phyloP scores from a whole-genome alignment of 2,329 filamentous ascomycete genomes.

The Penicillium sp. region DNA sequence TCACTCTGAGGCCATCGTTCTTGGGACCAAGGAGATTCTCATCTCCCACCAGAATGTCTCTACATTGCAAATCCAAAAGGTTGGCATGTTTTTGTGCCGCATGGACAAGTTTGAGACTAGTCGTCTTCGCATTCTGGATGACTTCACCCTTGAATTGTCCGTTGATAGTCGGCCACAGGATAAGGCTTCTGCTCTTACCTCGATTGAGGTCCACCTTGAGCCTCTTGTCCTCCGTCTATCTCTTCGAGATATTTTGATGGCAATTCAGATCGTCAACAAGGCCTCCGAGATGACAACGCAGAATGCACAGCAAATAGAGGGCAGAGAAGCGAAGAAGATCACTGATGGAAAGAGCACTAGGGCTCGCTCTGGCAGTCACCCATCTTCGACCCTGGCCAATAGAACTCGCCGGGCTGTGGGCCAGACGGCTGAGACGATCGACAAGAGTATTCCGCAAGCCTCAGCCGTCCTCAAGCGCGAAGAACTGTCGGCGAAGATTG shows the following conservation, averaged over 20 bases:
- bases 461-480: constrained; percentile 62
- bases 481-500: constrained; percentile 76
- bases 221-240: constrained; percentile 87
- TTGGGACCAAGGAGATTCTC: constrained; percentile 88
- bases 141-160: constrained; percentile 87
- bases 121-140: constrained; percentile 85
- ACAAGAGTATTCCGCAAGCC: constrained; percentile 39
- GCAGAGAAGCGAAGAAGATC: constrained; percentile 52
- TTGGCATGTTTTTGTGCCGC: constrained; percentile 96
- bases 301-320: constrained; percentile 44
- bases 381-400: constrained; percentile 40
- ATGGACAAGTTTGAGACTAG: constrained; percentile 97
- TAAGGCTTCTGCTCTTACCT: constrained; percentile 59
- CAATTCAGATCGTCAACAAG: constrained; percentile 84
- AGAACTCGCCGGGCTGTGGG: constrained; percentile 45
- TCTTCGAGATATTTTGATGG: constrained; percentile 87
- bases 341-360: constrained; percentile 42
- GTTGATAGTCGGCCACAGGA: constrained; percentile 68
- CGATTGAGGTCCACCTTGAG: constrained; percentile 81
- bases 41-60: constrained; percentile 90
- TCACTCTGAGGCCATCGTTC: constrained; percentile 90
- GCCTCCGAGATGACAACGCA: constrained; percentile 74
- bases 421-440: constrained; percentile 35
- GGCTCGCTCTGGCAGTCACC: constrained; percentile 45
- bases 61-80: constrained; percentile 85